Evolutionary conservation across 441 rosid species (phyloP), one percentile per base, ranked within the genome.

Genomic region (Omphalea diandra): DNA sequence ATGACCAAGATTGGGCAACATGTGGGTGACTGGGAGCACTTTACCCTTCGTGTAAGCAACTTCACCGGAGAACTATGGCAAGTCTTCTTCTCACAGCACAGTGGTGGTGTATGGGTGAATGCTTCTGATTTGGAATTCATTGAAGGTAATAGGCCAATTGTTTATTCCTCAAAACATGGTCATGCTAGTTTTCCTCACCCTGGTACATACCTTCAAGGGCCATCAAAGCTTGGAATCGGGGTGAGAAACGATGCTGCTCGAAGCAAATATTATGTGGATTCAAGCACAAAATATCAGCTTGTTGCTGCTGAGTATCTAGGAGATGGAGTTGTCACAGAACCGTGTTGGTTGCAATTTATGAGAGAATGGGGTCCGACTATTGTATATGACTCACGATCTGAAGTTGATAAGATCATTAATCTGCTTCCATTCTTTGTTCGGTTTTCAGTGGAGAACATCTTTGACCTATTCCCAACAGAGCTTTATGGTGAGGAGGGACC

Each of bases 21-120:
- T 75, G 89, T 91, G 15, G 85, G 91, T 26, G 97, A 93, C 63
- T 93, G 97, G 97, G 98, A 91, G 78, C 97, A 93, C 75, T 84
- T 85, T 76, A 93, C 98, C 35, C 88, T 91, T 67, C 84, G 98
- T 7, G 69, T 91, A 73, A 77, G 93, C 84, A 93, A 91, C 85
- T 89, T 89, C 76, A 84, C 84, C 0, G 94, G 96, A 61, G 94
- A 85, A 76, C 86, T 91, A 2, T 78, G 87, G 86, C 82, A 85
- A 69, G 63, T 86, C 54, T 93, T 86, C 82, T 91, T 89, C 82
- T 93, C 98, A 0, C 90, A 93, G 76, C 97, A 91, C 81, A 88
- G 96, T 31, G 91, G 93, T 0, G 98, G 98, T 2, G 78, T 81
- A 58, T 93, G 98, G 98, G 82, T 89, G 32, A 85, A 87, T 70